Percentiles rank a stretch among this genome's conserved stretches.
Conservation (phyloP, 805 yeast species). For the Cyberlindnera galapagoensis region DNA sequence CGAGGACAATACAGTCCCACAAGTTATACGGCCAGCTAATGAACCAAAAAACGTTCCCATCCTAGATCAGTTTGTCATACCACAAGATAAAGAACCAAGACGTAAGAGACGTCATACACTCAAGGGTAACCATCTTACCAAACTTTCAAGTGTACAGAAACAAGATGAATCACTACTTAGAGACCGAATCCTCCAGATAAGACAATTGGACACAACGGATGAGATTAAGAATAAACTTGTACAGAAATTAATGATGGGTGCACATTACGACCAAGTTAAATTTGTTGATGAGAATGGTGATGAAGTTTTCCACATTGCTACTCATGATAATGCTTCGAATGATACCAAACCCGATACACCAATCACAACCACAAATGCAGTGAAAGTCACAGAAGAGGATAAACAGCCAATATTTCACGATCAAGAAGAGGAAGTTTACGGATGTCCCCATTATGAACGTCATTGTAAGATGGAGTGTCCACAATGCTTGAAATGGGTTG, state of each 20-base stretch:
- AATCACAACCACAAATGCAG: slow-evolving; percentile 1
- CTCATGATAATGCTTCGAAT: too few species aligned
- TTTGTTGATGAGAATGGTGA: slow-evolving; percentile 24
- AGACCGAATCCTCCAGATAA: slow-evolving; percentile 38
- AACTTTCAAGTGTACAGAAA: slow-evolving; percentile 14
- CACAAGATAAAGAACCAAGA: slow-evolving; percentile 32
- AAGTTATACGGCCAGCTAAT: slow-evolving; percentile 44
- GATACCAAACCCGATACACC: slow-evolving; percentile 1
- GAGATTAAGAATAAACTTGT: slow-evolving; percentile 31
- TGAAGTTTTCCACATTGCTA: slow-evolving; percentile 21
- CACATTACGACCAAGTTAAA: slow-evolving; percentile 45
- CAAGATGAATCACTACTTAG: slow-evolving; percentile 32
- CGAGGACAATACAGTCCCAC: slow-evolving; percentile 41
- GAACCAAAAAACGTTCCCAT: slow-evolving; percentile 43
- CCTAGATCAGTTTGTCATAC: slow-evolving; percentile 45
- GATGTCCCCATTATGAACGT: slow-evolving; percentile 80
- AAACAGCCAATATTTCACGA: slow-evolving; percentile 42
- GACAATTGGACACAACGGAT: slow-evolving; percentile 18
- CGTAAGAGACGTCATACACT: slow-evolving; percentile 9
- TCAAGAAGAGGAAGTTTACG: slow-evolving; percentile 40
- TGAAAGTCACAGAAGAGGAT: slow-evolving; percentile 45
- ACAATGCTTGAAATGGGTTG: slow-evolving; percentile 64
- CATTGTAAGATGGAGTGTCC: slow-evolving; percentile 82
- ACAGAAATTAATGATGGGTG: slow-evolving; percentile 64
- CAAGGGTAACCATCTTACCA: slow-evolving; percentile 9